Conservation (phyloP, 2,329 filamentous ascomycete species). For the Dryadomyces sulphureus region DNA sequence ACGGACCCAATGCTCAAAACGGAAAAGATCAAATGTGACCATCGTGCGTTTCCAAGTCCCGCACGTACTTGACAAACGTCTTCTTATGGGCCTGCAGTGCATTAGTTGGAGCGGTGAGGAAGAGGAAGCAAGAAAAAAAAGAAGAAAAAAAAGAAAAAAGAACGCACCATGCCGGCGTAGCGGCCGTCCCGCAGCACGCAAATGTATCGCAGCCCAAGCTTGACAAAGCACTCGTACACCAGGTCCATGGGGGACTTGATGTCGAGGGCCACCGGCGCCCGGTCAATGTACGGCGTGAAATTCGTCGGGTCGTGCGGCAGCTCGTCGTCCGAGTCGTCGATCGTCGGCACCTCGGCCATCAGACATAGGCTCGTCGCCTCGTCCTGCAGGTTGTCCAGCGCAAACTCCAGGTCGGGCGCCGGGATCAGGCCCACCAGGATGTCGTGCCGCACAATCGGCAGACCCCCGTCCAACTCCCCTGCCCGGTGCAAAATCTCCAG, state of each 20-base stretch:
- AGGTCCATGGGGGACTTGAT: slow-evolving; percentile 84
- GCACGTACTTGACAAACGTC: slow-evolving; percentile 86
- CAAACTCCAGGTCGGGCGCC: slow-evolving; percentile 85
- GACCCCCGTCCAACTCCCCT: slow-evolving; percentile 81
- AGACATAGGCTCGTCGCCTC: slow-evolving; percentile 63
- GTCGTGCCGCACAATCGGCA: slow-evolving; percentile 69
- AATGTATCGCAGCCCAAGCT: slow-evolving; percentile 82
- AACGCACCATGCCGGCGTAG: slow-evolving; percentile 72
- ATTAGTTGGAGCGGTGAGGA: background rate
- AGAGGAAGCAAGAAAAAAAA: background rate
- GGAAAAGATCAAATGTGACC: slow-evolving; percentile 1
- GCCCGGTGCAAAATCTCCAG: slow-evolving; percentile 68
- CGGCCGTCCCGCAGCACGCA: slow-evolving; percentile 75
- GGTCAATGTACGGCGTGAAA: slow-evolving; percentile 85
- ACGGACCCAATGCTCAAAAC: background rate
- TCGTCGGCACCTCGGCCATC: slow-evolving; percentile 56
- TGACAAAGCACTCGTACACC: slow-evolving; percentile 92
- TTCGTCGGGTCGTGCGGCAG: slow-evolving; percentile 50
- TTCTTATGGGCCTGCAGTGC: slow-evolving; percentile 72
- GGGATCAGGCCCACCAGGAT: slow-evolving; percentile 83
- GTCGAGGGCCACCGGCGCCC: slow-evolving; percentile 75
- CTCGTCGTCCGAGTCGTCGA: slow-evolving; percentile 48
- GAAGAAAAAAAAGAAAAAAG: background rate
- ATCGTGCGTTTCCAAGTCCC: slow-evolving; percentile 50
- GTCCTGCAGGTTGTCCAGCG: slow-evolving; percentile 68